Evolutionary conservation across 768 basidiomycete genomes (phyloP).

Genomic region (Erythrobasidium yunnanense): DNA sequence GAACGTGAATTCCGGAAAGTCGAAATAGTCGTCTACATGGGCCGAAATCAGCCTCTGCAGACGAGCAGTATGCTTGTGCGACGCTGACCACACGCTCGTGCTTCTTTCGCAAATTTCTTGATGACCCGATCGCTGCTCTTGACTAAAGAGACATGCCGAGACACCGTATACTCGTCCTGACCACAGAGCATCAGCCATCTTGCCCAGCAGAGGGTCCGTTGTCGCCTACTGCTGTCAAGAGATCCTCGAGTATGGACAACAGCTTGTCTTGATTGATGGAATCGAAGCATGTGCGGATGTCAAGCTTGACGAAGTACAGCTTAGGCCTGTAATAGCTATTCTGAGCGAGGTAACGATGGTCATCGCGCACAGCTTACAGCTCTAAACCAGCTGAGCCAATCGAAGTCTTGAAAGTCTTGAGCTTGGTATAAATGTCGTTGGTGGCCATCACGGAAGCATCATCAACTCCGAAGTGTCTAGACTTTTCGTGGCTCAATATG

Average conservation of each 20-base stretch:
- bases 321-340: too few relatives aligned
- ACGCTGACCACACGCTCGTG: neutral
- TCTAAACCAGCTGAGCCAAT: conserved; percentile 20
- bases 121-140: neutral
- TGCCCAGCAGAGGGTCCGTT: conserved; percentile 23
- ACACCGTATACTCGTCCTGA: conserved; percentile 1
- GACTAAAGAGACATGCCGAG: neutral
- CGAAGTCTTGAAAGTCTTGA: conserved; percentile 59
- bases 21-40: conserved; percentile 60
- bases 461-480: conserved; percentile 52
- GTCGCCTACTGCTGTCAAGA: conserved; percentile 68
- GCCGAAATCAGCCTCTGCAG: too few relatives aligned
- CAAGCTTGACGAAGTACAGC: conserved; percentile 90
- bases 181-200: neutral
- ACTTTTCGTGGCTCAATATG: conserved; percentile 81
- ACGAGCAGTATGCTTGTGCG: neutral
- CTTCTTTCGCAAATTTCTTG: neutral
- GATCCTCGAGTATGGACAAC: conserved; percentile 58
- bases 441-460: conserved; percentile 74
- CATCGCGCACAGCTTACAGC: too few relatives aligned
- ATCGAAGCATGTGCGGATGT: conserved; percentile 93
- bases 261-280: conserved; percentile 82
- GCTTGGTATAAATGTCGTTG: conserved; percentile 64
- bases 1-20: conserved; percentile 61
- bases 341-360: too few relatives aligned